phyloP scores from a whole-genome alignment of 345 rosid species.

The Eucalyptus regnans region DNA sequence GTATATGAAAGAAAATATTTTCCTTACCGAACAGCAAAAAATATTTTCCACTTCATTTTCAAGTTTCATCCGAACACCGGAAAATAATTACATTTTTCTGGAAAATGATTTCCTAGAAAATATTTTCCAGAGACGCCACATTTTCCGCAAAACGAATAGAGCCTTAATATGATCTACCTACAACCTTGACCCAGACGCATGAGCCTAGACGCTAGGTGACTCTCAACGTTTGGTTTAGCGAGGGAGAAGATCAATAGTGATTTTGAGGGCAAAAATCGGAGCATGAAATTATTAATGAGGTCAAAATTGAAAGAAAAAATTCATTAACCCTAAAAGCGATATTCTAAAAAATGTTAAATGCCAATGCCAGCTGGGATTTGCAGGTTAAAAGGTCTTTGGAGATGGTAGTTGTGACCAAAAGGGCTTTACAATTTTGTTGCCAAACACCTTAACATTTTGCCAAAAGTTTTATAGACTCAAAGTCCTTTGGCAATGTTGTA shows the following conservation, averaged over 20 bases:
- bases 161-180: not conserved
- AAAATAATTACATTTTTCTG: too few relatives aligned
- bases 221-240: not conserved
- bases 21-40: too few relatives aligned
- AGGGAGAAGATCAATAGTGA: not conserved
- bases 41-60: too few relatives aligned
- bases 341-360: not conserved
- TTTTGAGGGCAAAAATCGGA: not conserved
- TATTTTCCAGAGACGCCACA: too few relatives aligned
- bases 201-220: not conserved
- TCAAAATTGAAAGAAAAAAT: not conserved
- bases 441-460: not conserved
- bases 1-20: too few relatives aligned
- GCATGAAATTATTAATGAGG: not conserved
- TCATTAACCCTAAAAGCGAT: not conserved
- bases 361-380: not conserved
- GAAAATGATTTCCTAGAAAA: too few relatives aligned
- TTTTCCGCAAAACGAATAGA: too few relatives aligned
- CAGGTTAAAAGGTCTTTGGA: not conserved
- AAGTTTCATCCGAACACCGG: too few relatives aligned
- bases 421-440: not conserved
- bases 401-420: not conserved
- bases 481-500: not conserved
- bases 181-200: not conserved
- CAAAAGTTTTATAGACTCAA: not conserved